Evolutionary conservation across 2,329 filamentous ascomycete genomes (phyloP), one percentile per base, ranked within the genome.

Genomic region (Leptoxyphium fumago): DNA sequence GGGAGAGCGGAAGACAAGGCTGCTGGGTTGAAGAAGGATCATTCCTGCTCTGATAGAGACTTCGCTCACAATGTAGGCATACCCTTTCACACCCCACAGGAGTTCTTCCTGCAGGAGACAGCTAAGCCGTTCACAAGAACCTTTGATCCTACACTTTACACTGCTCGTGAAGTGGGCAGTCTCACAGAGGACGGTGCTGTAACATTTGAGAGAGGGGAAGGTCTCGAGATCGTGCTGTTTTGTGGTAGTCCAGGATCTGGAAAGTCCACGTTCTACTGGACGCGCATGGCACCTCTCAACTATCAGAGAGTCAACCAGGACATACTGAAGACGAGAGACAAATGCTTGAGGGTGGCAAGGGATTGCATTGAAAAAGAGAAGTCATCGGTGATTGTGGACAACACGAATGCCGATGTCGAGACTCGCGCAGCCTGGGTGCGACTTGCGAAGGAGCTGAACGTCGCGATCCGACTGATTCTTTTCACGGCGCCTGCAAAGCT

Each of bases 261-360:
- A 14, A 96, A 98, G 64, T 94, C 85, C 34, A 89, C 86, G 0
- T 94, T 91, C 56, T 95, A 82, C 64, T 85, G 81, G 77, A 78
- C 74, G 48, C 68, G 83, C 50, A 67, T 96, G 30, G 72, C 87
- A 58, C 82, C 83, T 18, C 64, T 91, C 26, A 83, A 80, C 2
- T 96, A 94, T 59, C 75, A 78, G 58, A 76, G 91, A 40, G 76
- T 95, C 28, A 98, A 96, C 55, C 91, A 96, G 65, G 91, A 96
- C 62, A 75, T 73, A 1, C 70, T 95, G 40, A 94, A 94, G 63
- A 81, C 76, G 28, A 69, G 76, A 45, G 73, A 75, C 41, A 77
- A 70, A 61, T 80, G 76, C 60, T 64, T 95, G 47, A 84, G 85
- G 62, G 75, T 74, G 18, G 86, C 88, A 11, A 71, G 68, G 41